Base-by-base conservation (phyloP, 75 land plant species). In the Isoetes taiwanensis region DNA sequence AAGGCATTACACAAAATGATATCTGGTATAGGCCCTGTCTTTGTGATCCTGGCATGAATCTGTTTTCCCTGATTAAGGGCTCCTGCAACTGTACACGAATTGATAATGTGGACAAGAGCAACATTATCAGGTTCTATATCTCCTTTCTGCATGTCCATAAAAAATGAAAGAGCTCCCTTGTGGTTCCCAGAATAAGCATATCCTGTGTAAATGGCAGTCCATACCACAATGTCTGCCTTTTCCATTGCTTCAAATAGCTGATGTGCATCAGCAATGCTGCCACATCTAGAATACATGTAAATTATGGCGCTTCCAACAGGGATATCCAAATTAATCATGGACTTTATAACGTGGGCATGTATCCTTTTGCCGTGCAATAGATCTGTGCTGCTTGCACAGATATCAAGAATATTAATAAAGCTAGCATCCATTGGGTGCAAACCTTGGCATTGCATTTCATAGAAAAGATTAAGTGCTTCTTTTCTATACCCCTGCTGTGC, bases 21-120 rank as follows among this genome's bases (percentile, higher is more conserved):
- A 65, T 79, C 71, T 4, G 63, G 53, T 31, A 31, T 61, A 2
- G 76, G 14, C 11, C 16, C 43, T 30, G 66, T 68, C 55, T 69
- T 57, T 9, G 67, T 70, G 14, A 82, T 70, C 65, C 65, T 76
- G 23, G 69, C 77, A 77, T 83, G 86, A 11, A 83, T 67, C 40
- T 76, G 76, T 56, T 64, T 76, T 1, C 86, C 86, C 42, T 79
- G 82, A 24, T 68, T 56, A 28, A 83, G 42, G 3, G 69, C 62
- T 32, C 75, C 56, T 28, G 71, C 48, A 30, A 70, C 43, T 16
- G 21, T 21, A 21, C 54, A 52, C 30, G 72, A 72, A 56, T 71
- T 82, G 52, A 82, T 43, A 25, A 74, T 40, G 52, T 71, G 72
- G 8, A 80, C 75, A 59, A 68, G 75, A 24, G 81, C 78, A 43